These are phyloP conservation scores for Leccinum solheimii DNA, from an alignment of 1,284 basidiomycete genomes.

Conservation along the genomic window DNA sequence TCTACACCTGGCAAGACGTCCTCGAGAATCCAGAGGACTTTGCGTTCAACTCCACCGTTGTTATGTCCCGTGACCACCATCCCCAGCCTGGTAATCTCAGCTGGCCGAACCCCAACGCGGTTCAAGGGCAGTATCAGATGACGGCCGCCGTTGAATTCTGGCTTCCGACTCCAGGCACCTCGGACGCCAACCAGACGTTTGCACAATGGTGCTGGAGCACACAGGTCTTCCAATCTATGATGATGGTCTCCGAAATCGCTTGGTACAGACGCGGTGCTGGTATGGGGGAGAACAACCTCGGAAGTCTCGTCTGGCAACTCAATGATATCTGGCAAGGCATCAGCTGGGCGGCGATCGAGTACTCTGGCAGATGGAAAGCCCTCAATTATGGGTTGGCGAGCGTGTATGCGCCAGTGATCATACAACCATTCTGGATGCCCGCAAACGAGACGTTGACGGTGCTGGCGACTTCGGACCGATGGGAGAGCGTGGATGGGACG, in stretches of 20 bases:
- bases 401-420: conserved; percentile 49
- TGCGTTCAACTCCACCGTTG: conserved; percentile 21
- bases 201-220: conserved; percentile 61
- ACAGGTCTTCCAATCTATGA: conserved; percentile 57
- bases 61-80: neutral
- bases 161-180: conserved; percentile 53
- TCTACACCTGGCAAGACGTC: conserved; percentile 48
- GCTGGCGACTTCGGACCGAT: conserved; percentile 52
- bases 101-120: conserved; percentile 61
- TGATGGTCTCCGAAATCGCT: neutral
- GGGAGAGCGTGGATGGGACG: conserved; percentile 47
- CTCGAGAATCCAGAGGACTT: conserved; percentile 52
- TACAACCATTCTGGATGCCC: conserved; percentile 57
- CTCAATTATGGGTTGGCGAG: conserved; percentile 44
- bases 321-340: conserved; percentile 68
- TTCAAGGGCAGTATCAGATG: conserved; percentile 57
- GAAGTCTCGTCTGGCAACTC: conserved; percentile 45
- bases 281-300: neutral
- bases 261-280: conserved; percentile 42
- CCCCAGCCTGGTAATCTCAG: conserved; percentile 37
- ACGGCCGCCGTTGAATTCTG: conserved; percentile 50
- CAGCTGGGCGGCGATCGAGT: neutral
- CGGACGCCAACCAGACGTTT: conserved; percentile 45
- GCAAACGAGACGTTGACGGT: conserved; percentile 27
- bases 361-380: neutral